Evolutionary conservation across 2,329 filamentous ascomycete genomes (phyloP).

Genomic region (Beauveria rudraprayagi): DNA sequence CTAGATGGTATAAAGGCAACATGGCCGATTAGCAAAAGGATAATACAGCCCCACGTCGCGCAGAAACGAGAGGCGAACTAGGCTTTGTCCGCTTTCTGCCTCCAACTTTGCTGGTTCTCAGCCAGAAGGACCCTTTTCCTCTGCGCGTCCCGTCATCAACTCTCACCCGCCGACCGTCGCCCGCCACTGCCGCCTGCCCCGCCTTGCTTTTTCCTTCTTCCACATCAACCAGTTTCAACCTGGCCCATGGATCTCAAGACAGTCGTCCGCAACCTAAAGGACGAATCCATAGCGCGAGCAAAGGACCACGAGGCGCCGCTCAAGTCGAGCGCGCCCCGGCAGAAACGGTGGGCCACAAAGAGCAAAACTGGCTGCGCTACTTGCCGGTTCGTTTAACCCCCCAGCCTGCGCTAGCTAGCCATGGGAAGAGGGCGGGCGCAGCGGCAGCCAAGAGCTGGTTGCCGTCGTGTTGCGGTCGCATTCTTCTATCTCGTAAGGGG

Average conservation of each 20-base stretch:
- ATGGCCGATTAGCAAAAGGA: background rate
- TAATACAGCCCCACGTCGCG: background rate
- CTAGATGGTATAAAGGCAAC: background rate
- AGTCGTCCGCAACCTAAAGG: slow-evolving; percentile 1
- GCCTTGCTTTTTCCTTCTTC: background rate
- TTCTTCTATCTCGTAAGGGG: background rate
- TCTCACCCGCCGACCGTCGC: background rate
- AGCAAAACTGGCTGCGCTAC: slow-evolving; percentile 11
- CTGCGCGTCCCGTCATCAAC: background rate
- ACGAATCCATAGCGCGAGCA: slow-evolving; percentile 1
- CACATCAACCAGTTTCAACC: background rate
- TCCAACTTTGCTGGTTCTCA: background rate
- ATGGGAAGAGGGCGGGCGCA: background rate
- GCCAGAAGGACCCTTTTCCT: background rate
- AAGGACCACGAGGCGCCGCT: slow-evolving; percentile 1
- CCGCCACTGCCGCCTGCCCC: background rate
- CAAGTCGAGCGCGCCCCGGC: slow-evolving; percentile 4
- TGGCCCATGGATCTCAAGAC: slow-evolving; percentile 10
- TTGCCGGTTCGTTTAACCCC: slow-evolving; percentile 10
- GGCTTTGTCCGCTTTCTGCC: background rate
- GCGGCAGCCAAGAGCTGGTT: background rate
- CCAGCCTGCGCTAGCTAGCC: background rate
- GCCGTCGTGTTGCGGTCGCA: background rate
- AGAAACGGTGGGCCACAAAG: slow-evolving; percentile 12
- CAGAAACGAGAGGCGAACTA: background rate